Conservation (phyloP, 306 rosid genomes). For the Cyclanthera cordifolia region DNA sequence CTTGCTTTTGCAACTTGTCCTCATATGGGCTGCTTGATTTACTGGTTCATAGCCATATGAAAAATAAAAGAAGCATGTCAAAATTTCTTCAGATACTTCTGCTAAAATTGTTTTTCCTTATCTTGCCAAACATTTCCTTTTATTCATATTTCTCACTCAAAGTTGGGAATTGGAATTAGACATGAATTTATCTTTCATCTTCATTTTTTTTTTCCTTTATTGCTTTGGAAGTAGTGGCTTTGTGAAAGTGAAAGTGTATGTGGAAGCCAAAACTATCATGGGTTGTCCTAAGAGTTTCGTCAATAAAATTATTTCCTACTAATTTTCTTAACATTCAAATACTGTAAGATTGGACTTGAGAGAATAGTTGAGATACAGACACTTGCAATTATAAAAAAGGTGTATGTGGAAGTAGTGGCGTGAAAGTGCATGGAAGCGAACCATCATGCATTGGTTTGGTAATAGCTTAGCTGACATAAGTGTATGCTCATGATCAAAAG, state of each 20-base stretch:
- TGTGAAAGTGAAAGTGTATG: not conserved
- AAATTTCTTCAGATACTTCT: conserved; percentile 10
- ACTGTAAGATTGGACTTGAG: too few species aligned
- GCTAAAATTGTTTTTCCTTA: not conserved
- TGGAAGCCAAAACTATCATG: not conserved
- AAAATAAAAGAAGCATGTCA: conserved; percentile 12
- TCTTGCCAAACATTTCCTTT: not conserved
- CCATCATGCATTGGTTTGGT: too few species aligned
- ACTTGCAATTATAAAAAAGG: too few species aligned
- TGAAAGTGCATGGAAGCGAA: too few species aligned
- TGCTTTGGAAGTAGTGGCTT: not conserved
- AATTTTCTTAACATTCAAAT: too few species aligned
- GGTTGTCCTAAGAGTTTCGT: too few species aligned
- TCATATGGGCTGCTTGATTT: conserved; percentile 4
- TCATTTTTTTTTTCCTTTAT: not conserved
- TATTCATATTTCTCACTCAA: not conserved
- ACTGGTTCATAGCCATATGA: conserved; percentile 10
- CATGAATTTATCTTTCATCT: not conserved
- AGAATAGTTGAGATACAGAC: too few species aligned
- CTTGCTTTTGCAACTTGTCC: not conserved
- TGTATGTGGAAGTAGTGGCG: not conserved
- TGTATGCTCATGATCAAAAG: too few species aligned
- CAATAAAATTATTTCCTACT: too few species aligned
- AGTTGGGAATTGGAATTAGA: not conserved
- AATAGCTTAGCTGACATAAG: too few species aligned